Conservation (phyloP, 768 basidiomycete genomes). For the Tricholoma hemisulphureum region DNA sequence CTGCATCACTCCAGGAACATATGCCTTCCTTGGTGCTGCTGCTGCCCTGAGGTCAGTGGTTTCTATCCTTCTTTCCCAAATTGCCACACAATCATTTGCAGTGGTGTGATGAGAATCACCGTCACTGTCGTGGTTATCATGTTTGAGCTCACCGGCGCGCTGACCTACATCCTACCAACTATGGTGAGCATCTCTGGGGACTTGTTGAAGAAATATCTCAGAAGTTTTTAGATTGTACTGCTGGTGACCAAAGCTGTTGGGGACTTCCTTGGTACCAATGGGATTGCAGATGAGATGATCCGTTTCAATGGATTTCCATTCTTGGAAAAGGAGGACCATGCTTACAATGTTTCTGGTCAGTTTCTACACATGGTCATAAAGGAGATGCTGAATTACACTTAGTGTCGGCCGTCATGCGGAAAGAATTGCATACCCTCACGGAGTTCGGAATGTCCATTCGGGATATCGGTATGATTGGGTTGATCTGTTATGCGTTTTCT, state of each 20-base stretch:
- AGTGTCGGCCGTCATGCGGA: conserved; percentile 92
- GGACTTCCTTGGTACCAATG: conserved; percentile 88
- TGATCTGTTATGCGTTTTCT: background rate
- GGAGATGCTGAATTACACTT: conserved; percentile 8
- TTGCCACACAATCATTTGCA: conserved; percentile 26
- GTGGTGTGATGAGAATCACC: conserved; percentile 95
- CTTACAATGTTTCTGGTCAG: conserved; percentile 87
- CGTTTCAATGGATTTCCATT: conserved; percentile 97
- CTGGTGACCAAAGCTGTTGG: conserved; percentile 97
- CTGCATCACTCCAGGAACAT: conserved; percentile 98
- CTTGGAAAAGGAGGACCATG: conserved; percentile 92
- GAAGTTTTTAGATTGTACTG: conserved; percentile 75
- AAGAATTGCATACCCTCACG: conserved; percentile 68
- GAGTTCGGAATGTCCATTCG: conserved; percentile 73
- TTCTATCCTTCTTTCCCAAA: background rate
- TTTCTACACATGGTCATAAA: conserved; percentile 5
- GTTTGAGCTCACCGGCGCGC: conserved; percentile 96
- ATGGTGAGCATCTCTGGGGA: conserved; percentile 61
- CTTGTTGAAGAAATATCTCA: background rate
- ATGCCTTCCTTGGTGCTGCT: conserved; percentile 96
- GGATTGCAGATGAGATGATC: conserved; percentile 97
- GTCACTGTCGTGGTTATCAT: conserved; percentile 99
- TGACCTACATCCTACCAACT: conserved; percentile 95
- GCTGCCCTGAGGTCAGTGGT: conserved; percentile 77
- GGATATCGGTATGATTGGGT: conserved; percentile 68